These are phyloP conservation scores for Prunus yedoensis DNA, from an alignment of 331 rosid genomes.

Conservation along the genomic window DNA sequence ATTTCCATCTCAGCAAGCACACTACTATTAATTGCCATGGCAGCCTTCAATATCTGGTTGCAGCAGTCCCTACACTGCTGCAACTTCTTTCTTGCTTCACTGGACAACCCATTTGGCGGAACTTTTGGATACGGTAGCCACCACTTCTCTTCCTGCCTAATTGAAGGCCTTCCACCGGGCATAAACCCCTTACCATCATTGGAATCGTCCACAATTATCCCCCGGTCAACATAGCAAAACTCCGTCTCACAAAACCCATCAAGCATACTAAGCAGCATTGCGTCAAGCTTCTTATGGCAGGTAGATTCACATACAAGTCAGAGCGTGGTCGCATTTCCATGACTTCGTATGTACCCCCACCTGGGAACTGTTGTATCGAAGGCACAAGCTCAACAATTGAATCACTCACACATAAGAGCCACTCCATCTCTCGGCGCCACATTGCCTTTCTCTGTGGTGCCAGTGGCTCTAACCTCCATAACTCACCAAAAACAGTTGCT, in stretches of 20 bases:
- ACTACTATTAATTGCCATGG: constrained; percentile 82
- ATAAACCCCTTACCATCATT: constrained; percentile 51
- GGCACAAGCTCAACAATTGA: constrained; percentile 92
- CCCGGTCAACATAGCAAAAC: constrained; percentile 72
- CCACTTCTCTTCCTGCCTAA: constrained; percentile 97
- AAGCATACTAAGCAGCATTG: constrained; percentile 76
- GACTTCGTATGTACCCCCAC: constrained; percentile 90
- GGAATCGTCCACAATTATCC: constrained; percentile 58
- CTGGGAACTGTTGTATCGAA: constrained; percentile 83
- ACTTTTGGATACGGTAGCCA: constrained; percentile 97
- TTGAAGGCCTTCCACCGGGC: constrained; percentile 68
- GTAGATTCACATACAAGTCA: constrained; percentile 78
- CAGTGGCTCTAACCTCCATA: constrained; percentile 91
- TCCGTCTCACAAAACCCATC: constrained; percentile 76
- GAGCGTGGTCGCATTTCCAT: constrained; percentile 80
- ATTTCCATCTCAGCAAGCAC: constrained; percentile 93
- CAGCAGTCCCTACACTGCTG: constrained; percentile 94
- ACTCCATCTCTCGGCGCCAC: constrained; percentile 95
- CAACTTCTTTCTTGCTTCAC: constrained; percentile 77
- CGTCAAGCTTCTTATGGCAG: constrained; percentile 82
- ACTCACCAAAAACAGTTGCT: constrained; percentile 91
- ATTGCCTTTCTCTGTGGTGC: constrained; percentile 72
- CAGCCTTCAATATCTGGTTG: constrained; percentile 83
- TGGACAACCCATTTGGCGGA: constrained; percentile 68
- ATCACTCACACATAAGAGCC: constrained; percentile 84